Evolutionary conservation across 106 monocot species (phyloP).

Genomic region (Allium fistulosum): DNA sequence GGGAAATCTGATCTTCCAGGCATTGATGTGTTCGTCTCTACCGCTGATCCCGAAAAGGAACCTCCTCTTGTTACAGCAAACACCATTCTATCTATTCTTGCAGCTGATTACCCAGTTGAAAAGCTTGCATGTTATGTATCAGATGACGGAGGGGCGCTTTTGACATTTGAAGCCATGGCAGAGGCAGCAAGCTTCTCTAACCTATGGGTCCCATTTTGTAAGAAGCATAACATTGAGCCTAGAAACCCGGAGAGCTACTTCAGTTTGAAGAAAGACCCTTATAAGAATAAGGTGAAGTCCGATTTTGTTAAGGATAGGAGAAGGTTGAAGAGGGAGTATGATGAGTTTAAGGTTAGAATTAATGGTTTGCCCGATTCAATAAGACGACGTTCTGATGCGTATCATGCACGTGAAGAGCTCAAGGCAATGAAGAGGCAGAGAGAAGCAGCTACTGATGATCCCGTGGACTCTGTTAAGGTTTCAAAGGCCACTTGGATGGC

Average conservation of each 20-base stretch:
- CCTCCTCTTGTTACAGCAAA: constrained; percentile 70
- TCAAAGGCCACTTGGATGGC: constrained; percentile 86
- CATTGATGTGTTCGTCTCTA: constrained; percentile 67
- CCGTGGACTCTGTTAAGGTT: constrained; percentile 49
- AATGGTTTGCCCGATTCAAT: constrained; percentile 73
- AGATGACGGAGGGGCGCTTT: constrained; percentile 70
- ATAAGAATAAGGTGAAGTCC: constrained; percentile 55
- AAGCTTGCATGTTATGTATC: constrained; percentile 72
- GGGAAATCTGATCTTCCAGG: constrained; percentile 76
- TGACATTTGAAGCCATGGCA: constrained; percentile 84
- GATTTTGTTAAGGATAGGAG: constrained; percentile 76
- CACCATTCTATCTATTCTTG: constrained; percentile 74
- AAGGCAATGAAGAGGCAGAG: constrained; percentile 52
- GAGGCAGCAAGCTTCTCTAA: constrained; percentile 74
- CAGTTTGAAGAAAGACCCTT: constrained; percentile 60
- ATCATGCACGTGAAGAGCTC: constrained; percentile 68
- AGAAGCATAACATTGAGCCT: constrained; percentile 63
- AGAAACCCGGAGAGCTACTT: constrained; percentile 78
- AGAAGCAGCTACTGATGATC: constrained; percentile 23
- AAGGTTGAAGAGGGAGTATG: constrained; percentile 63
- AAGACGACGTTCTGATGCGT: constrained; percentile 69
- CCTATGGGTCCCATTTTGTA: constrained; percentile 67
- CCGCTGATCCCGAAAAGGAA: constrained; percentile 77
- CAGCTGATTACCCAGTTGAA: constrained; percentile 71
- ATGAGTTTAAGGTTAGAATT: constrained; percentile 70